Base-by-base conservation (phyloP, 106 monocot species). In the Triglochin maritima region DNA sequence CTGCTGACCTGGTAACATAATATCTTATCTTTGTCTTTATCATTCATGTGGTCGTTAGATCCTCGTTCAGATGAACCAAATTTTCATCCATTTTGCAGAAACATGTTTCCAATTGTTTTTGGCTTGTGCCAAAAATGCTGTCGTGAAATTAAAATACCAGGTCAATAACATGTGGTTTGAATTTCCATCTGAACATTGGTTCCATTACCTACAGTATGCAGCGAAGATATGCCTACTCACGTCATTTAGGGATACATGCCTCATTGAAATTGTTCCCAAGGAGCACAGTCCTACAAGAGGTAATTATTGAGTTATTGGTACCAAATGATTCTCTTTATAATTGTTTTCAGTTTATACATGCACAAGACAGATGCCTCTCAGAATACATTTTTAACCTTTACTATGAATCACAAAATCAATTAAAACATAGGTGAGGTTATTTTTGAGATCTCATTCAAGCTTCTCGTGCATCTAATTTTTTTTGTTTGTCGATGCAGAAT, bases 211-310 rank as follows among this genome's bases (percentile, higher is more conserved):
- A 58, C 85, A 92, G 92, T 92, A 71, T 79, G 74, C 80, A 76
- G 87, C 85, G 68, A 92, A 88, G 76, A 92, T 92, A 66, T 92
- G 85, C 74, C 63, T 92, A 69, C 69, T 92, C 52, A 88, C 92
- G 67, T 92, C 92, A 64, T 92, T 92, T 56, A 92, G 80, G 73
- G 81, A 92, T 50, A 87, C 78, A 17, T 83, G 85, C 78, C 62
- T 85, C 16, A 85, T 92, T 69, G 87, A 92, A 77, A 92, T 92
- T 69, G 68, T 85, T 68, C 92, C 92, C 55, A 92, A 69, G 70
- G 85, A 92, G 52, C 59, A 74, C 65, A 56, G 42, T 82, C 83
- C 81, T 57, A 81, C 81, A 52, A 85, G 72, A 87, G 92, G 92
- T 92, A 67, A 74, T 49, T 15, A 49, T 16, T 4, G 17, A 17